Conservation (phyloP, 768 basidiomycete species). For the Trametes sanguinea region DNA sequence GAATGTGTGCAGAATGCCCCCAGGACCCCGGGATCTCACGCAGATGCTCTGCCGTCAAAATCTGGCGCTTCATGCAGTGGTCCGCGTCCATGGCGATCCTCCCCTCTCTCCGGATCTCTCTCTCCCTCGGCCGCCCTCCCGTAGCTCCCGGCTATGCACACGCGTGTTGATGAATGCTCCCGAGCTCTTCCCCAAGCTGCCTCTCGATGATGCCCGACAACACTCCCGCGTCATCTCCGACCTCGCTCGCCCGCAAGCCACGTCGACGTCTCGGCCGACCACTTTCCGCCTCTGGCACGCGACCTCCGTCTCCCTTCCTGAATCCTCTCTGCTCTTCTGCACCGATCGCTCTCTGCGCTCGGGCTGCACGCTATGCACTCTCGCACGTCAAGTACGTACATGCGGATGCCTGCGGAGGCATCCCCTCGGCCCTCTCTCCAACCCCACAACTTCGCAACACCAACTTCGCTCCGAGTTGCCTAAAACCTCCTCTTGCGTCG, state of each 20-base stretch:
- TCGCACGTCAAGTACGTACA: background rate
- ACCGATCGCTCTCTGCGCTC: background rate
- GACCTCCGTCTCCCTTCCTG: background rate
- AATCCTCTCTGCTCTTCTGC: background rate
- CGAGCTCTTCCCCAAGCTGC: background rate
- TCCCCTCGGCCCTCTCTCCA: background rate
- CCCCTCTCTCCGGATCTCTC: background rate
- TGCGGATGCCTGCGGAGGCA: too few species aligned
- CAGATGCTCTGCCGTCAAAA: too few species aligned
- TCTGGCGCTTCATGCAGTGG: too few species aligned
- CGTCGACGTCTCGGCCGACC: slow-evolving; percentile 5
- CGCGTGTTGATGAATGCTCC: background rate
- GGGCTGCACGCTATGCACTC: too few species aligned
- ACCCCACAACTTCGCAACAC: slow-evolving; percentile 5
- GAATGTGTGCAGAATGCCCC: too few species aligned
- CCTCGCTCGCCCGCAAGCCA: background rate
- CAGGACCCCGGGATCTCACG: too few species aligned
- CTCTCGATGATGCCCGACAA: background rate
- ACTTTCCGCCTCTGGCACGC: background rate
- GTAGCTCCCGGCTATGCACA: too few species aligned
- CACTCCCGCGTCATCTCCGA: slow-evolving; percentile 1
- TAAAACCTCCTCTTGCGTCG: background rate
- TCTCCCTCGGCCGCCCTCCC: background rate
- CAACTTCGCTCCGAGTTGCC: background rate
- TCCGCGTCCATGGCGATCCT: too few species aligned